Conservation (phyloP, 352 stramenopile species). For the Pythium volutum region DNA sequence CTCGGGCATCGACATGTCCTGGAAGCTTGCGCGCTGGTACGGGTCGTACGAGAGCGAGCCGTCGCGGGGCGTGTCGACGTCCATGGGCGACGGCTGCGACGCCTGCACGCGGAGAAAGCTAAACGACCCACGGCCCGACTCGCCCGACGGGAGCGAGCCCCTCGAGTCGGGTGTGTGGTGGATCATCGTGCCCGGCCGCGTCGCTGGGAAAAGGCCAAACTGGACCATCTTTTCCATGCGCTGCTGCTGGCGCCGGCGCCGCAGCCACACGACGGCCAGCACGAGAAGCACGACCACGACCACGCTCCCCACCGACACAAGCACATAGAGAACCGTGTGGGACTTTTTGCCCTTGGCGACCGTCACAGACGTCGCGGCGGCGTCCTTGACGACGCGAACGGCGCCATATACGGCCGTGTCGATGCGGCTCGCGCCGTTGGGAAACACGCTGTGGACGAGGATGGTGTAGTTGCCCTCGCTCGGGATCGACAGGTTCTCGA, state of each 20-base stretch:
- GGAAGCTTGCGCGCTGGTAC: conserved; percentile 21
- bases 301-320: conserved; percentile 28
- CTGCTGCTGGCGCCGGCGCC: conserved; percentile 10
- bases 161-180: conserved; percentile 5
- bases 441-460: conserved; percentile 40
- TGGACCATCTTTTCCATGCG: conserved; percentile 23
- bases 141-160: conserved; percentile 5
- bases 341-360: neutral
- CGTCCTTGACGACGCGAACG: conserved; percentile 33
- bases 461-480: conserved; percentile 45
- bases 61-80: neutral
- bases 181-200: neutral
- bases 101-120: conserved; percentile 6
- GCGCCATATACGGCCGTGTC: conserved; percentile 41
- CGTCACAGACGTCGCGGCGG: neutral
- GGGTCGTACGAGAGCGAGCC: conserved; percentile 27
- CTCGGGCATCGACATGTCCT: conserved; percentile 23
- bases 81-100: conserved; percentile 11
- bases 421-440: conserved; percentile 41
- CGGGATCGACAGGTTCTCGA: conserved; percentile 32
- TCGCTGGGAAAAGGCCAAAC: conserved; percentile 11
- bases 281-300: conserved; percentile 30
- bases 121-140: conserved; percentile 6
- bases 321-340: conserved; percentile 35
- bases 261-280: conserved; percentile 23